Evolutionary conservation across 345 rosid genomes (phyloP).

Genomic region (Abelmoschus esculentus): DNA sequence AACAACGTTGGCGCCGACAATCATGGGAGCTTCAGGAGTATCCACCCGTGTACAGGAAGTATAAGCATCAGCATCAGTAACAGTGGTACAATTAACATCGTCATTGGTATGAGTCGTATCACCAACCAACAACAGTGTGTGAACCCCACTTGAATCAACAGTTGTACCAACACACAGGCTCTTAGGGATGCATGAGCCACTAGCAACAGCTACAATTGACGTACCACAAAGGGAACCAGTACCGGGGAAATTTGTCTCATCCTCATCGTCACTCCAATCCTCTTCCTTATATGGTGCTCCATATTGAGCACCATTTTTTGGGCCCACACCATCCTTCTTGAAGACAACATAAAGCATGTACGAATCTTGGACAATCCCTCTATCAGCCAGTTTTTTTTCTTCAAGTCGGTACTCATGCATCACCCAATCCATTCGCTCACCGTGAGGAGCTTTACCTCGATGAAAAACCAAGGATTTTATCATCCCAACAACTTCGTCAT

Average conservation of each 20-base stretch:
- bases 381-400: conserved; percentile 27
- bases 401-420: conserved; percentile 63
- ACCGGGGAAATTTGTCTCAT: conserved; percentile 7
- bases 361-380: conserved; percentile 39
- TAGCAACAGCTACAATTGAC: not conserved
- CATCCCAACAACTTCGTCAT: conserved; percentile 42
- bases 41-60: not conserved
- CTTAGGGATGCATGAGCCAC: not conserved
- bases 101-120: not conserved
- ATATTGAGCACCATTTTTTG: conserved; percentile 65
- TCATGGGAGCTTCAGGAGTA: not conserved
- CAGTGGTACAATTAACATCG: not conserved
- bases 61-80: not conserved
- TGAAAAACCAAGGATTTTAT: conserved; percentile 58
- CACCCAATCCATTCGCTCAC: conserved; percentile 70
- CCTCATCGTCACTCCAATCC: conserved; percentile 43
- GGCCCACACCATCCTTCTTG: conserved; percentile 65
- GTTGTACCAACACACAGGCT: not conserved
- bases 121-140: not conserved
- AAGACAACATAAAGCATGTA: conserved; percentile 52
- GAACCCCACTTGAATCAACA: not conserved
- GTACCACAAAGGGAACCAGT: not conserved
- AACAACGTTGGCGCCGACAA: not conserved
- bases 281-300: conserved; percentile 37
- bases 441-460: conserved; percentile 38